Evolutionary conservation across 139 green algal genomes (phyloP), one percentile per base, ranked within the genome.

Genomic region (Bryopsis sp.): DNA sequence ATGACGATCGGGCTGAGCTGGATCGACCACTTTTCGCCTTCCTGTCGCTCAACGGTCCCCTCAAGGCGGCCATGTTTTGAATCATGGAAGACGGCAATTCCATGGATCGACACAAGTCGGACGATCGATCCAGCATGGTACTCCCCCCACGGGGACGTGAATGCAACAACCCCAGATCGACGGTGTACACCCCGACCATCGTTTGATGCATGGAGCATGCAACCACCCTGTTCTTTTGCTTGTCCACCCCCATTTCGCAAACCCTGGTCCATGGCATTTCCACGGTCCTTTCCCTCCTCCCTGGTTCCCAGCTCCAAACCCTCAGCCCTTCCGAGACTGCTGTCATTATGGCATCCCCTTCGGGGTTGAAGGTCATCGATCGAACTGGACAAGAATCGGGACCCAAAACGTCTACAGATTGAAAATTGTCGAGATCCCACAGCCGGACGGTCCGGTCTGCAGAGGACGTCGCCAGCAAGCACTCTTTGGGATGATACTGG

Each of bases 401-500:
- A 1, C 79, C 72, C 1, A 82, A 77, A 15, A 58, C 77, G 35
- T 84, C 85, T 8, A 92, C 64, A 11, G 74, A 58, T 22, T 81
- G 63, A 50, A 82, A 85, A 3, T 65, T 82, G 48, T 96, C 89
- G 29, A 96, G 77, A 74, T 96, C 89, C 88, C 88, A 96, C 3
- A 92, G 68, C 58, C 78, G 68, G 32, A 88, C 78, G 7, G 79
- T 89, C 43, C 86, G 81, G 69, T 96, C 89, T 11, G 68, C 64
- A 7, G 78, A 85, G 34, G 67, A 71, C 15, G 85, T 89, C 3
- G 84, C 89, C 58, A 96, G 61, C 15, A 96, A 48, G 68, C 88
- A 89, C 78, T 96, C 89, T 15, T 76, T 68, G 2, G 89, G 89
- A 58, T 92, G 86, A 74, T 91, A 96, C 50, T 94, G 78, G 3